These are phyloP conservation scores for Porogramme epimiltina DNA, from an alignment of 1,284 basidiomycete genomes.

Conservation along the genomic window DNA sequence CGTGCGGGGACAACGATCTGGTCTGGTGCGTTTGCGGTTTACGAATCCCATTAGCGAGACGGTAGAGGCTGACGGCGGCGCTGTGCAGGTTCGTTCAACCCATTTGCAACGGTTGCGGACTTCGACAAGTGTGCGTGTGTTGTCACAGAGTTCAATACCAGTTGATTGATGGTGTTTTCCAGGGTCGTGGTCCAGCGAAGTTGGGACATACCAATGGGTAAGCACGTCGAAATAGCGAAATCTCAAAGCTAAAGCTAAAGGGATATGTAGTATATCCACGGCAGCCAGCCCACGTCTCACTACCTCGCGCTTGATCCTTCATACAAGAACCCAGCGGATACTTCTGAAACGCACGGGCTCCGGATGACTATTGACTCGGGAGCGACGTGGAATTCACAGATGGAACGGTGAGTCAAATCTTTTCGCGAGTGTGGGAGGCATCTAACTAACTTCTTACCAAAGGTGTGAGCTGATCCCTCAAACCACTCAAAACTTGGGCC, in stretches of 20 bases:
- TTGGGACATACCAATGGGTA: conserved; percentile 63
- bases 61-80: not conserved
- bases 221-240: too few species aligned
- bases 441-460: conserved; percentile 13
- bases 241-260: too few species aligned
- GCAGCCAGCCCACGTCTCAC: conserved; percentile 49
- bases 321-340: conserved; percentile 65
- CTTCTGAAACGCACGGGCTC: conserved; percentile 54
- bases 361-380: conserved; percentile 56
- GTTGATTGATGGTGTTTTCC: not conserved
- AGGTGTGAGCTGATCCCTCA: conserved; percentile 60
- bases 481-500: conserved; percentile 56
- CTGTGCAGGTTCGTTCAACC: conserved; percentile 42
- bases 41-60: too few species aligned
- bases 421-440: too few species aligned
- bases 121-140: conserved; percentile 54
- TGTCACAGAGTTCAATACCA: not conserved
- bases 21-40: conserved; percentile 40
- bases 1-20: conserved; percentile 53
- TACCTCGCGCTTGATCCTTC: conserved; percentile 54
- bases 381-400: conserved; percentile 55
- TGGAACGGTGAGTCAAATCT: conserved; percentile 26
- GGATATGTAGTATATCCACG: conserved; percentile 58
- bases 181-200: conserved; percentile 63
- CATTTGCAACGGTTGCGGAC: conserved; percentile 44